Conservation (phyloP, 2,329 filamentous ascomycete genomes). For the Botrytis elliptica region DNA sequence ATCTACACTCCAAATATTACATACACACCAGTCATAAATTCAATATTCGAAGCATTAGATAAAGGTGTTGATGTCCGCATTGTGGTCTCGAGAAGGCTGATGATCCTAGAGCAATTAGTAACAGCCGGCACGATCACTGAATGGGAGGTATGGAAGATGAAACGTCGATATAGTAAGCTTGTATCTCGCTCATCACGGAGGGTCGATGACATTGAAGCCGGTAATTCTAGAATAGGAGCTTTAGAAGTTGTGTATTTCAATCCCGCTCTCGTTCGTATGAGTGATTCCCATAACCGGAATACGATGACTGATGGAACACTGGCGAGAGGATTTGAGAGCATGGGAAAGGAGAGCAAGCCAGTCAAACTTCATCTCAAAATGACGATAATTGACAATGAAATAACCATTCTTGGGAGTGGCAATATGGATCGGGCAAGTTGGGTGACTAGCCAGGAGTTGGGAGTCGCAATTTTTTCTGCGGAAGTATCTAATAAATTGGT, state of each 20-base stretch:
- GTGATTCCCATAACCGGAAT: background rate
- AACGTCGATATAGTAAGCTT: constrained; percentile 51
- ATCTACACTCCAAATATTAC: constrained; percentile 81
- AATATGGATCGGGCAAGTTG: constrained; percentile 85
- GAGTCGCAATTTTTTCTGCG: constrained; percentile 55
- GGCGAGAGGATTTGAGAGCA: background rate
- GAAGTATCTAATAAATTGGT: constrained; percentile 39
- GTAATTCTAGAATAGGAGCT: constrained; percentile 24
- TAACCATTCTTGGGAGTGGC: constrained; percentile 71
- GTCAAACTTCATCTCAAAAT: constrained; percentile 77
- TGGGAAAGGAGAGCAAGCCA: constrained; percentile 50
- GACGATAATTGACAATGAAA: constrained; percentile 67
- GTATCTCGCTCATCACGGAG: constrained; percentile 21
- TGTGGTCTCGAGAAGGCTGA: constrained; percentile 66
- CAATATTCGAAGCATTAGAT: constrained; percentile 58
- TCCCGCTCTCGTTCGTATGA: constrained; percentile 1
- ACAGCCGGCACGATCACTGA: constrained; percentile 74
- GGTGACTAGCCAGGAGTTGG: constrained; percentile 84
- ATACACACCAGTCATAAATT: constrained; percentile 59
- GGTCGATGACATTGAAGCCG: constrained; percentile 14
- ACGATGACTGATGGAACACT: background rate
- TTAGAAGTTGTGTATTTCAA: constrained; percentile 37
- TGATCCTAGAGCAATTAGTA: constrained; percentile 77
- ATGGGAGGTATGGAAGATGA: constrained; percentile 59
- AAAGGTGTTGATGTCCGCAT: constrained; percentile 68